Base-by-base conservation (phyloP, 78 protist genomes). In the Tieghemostelium lacteum region DNA sequence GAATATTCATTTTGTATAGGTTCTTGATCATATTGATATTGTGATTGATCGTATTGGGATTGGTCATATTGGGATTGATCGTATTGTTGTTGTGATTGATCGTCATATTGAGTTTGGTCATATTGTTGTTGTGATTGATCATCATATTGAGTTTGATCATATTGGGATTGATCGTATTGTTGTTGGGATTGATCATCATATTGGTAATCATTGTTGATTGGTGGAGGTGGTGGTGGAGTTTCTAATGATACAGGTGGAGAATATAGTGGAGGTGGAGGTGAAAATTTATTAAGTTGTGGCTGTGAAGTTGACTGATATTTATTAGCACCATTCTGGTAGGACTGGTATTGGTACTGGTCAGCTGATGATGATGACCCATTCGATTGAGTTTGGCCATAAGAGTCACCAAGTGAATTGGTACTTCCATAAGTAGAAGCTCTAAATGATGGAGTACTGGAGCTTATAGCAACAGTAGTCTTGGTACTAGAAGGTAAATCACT, bases 401-500 rank as follows among this genome's bases (percentile, higher is more conserved):
- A 39, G 33, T 22, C 12, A 24, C 76, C 29, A 52, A 50, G 33
- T n/a, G n/a, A 28, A 36, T 83, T 6, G 10, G 52, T 83, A 10
- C 71, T 58, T n/a, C 28, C 65, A 37, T 83, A 83, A 28, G 78
- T 69, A 28, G 91, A 54, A 52, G 91, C 91, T 28, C 78, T 40
- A 31, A 58, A 83, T 34, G 31, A 58, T 52, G 91, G 91, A 2
- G 91, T 69, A 6, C 76, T 64, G 29, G 64, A 37, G 2, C 45
- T 26, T 29, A 55, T 8, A 5, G 65, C 67, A 3, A 54, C 42
- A 16, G 39, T 54, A 0, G 64, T 83, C 19, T 28, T 42, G 29
- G 70, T 69, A 7, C 57, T 20, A 26, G 88, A 69, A 42, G 91
- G 91, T 16, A 83, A 36, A 40, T 83, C 91, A 31, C 70, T 66